phyloP scores from a whole-genome alignment of 176 grass and related monocot species.

The Elymus sibiricus region DNA sequence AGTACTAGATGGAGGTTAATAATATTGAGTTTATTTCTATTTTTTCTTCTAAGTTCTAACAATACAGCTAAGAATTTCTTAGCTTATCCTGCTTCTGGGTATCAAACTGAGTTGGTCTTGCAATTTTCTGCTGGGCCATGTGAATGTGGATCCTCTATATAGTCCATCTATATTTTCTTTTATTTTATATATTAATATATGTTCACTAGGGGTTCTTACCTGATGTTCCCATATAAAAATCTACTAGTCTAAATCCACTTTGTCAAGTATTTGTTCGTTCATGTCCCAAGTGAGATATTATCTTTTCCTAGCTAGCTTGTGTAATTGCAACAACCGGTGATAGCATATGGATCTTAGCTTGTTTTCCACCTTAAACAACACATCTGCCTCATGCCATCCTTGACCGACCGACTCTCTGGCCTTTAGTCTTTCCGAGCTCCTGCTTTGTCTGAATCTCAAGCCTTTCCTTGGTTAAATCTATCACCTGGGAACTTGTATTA shows the following conservation, averaged over 20 bases:
- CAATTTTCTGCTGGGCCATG: not conserved
- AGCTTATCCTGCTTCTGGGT: not conserved
- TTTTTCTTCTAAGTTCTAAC: not conserved
- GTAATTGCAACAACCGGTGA: not conserved
- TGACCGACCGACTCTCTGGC: not conserved
- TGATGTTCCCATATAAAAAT: not conserved
- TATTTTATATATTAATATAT: not conserved
- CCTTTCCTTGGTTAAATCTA: not conserved
- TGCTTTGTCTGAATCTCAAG: constrained; percentile 1
- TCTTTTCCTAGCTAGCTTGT: not conserved
- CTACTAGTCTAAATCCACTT: not conserved
- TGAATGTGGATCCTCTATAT: not conserved
- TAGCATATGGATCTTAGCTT: not conserved
- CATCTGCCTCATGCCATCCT: not conserved
- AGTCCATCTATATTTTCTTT: not conserved
- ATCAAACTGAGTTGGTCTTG: not conserved
- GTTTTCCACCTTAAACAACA: constrained; percentile 1
- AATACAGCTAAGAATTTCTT: constrained; percentile 4
- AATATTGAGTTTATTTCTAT: not conserved
- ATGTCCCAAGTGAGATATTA: not conserved
- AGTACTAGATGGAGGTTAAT: constrained; percentile 1
- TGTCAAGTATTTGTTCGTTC: not conserved
- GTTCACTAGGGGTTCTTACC: not conserved
- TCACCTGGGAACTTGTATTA: not conserved
- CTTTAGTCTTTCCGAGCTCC: not conserved